Evolutionary conservation across 2,329 filamentous ascomycete species (phyloP), one percentile per base, ranked within the genome.

Genomic region (Nannizzia gypsea): DNA sequence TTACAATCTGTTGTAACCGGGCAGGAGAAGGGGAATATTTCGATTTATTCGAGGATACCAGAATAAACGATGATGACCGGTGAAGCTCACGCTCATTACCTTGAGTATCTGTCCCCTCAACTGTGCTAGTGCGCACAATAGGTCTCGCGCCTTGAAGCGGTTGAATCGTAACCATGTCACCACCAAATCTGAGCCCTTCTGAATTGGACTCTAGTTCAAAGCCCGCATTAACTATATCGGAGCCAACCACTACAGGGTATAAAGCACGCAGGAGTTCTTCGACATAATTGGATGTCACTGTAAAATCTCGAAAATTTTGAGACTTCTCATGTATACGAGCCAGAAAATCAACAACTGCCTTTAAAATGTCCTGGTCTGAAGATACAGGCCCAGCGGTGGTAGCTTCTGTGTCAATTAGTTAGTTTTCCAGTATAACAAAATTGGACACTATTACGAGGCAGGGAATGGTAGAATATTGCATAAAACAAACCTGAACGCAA

Each of bases 11-110:
- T 34, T 81, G 84, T 58, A 92, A 76, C 13, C 82, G 82, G 13
- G 86, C 81, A 38, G 83, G 77, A 11, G 82, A 84, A 1, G 83
- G 81, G 1, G 76, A 74, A 57, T 82, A 74, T 8, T 81, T 79
- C 0, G 80, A 77, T 60, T 83, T 82, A 60, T 88, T 83, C 2
- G 88, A 82, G 4, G 88, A 90, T 22, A 99, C 79, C 1, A 99
- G 81, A 31, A 97, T 85, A 70, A 97, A 99, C 0, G 92, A 96
- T 0, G 92, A 96, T 1, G 89, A 87, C 66, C 91, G 84, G 36
- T 86, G 84, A 26, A 95, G 78, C 62, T 80, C 72, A 42, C 74
- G 13, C 1, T 20, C 36, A 42, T 38, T 68, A 26, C 70, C 67
- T 9, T 66, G 74, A 17, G 76, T 78, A 13, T 77, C 76, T 38